Base-by-base conservation (phyloP, 176 grass and related monocot genomes). In the Bromus sterilis region DNA sequence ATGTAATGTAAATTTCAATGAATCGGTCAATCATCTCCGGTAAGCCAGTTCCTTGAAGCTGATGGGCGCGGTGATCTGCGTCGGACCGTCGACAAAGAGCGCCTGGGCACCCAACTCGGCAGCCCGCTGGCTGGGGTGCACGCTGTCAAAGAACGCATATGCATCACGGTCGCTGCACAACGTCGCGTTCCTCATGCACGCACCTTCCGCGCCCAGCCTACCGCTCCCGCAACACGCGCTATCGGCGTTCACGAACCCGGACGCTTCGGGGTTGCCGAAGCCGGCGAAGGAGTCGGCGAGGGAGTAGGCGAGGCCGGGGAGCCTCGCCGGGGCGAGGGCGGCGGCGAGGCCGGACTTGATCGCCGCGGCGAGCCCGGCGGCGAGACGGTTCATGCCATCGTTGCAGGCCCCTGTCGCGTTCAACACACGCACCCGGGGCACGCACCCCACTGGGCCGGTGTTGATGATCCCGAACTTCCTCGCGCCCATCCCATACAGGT, bases 161-260 rank as follows among this genome's bases (percentile, higher is more conserved):
- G 5, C 3, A 9, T 89, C 78, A 0, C 77, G 80, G 53, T 55
- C 5, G 0, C 23, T 5, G 72, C 87, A 89, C 4, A 80, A 1
- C 21, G 30, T 18, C 9, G 62, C 62, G 30, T 43, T 31, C 11
- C 57, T 56, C 18, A 16, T 33, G 87, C 87, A 89, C 0, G 10
- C 29, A 4, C 2, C 46, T 53, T 84, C 42, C 2, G 74, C 57
- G 5, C 83, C 77, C 5, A 89, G 53, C 53, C 57, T 31, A 0
- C 87, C 87, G 18, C 21, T 11, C 4, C 87, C 87, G n/a, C 87
- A 89, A 33, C 87, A 89, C 0, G 87, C 87, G 30, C 58, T 85
- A 59, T 89, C 69, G 0, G 12, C 13, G 60, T 20, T 80, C 16
- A 5, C 6, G 55, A 85, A 85, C 21, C 58, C 80, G 11, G 9